Conservation (phyloP, 75 land plant genomes). For the Pinus albicaulis region DNA sequence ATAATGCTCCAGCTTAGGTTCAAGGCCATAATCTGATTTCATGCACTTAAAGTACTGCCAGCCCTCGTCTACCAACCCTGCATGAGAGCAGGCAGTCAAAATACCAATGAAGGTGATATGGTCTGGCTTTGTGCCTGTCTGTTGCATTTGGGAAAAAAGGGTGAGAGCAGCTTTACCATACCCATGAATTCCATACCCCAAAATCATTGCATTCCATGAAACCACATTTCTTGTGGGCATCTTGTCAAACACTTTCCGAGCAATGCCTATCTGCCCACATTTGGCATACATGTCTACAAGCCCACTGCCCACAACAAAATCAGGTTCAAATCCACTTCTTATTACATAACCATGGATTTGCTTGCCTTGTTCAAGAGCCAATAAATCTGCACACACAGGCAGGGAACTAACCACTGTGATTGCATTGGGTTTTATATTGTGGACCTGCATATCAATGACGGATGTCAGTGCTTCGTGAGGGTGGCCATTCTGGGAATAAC, state of each 20-base stretch:
- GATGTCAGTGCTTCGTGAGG: conserved; percentile 11
- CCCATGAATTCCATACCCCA: conserved; percentile 47
- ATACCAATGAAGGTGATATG: not conserved
- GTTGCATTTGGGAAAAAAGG: not conserved
- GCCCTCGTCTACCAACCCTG: conserved; percentile 17
- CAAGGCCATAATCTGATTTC: conserved; percentile 14
- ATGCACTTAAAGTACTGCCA: conserved; percentile 6
- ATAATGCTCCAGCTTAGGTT: conserved; percentile 21
- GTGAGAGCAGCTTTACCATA: not conserved
- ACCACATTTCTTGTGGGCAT: conserved; percentile 39
- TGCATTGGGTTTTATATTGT: conserved; percentile 10
- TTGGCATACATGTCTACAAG: conserved; percentile 63
- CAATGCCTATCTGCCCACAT: conserved; percentile 52
- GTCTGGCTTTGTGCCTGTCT: not conserved
- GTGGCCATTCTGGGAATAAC: conserved; percentile 11
- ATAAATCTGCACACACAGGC: conserved; percentile 21
- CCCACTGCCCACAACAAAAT: conserved; percentile 40
- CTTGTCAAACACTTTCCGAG: conserved; percentile 42
- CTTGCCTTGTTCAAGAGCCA: not conserved
- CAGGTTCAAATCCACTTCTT: conserved; percentile 27
- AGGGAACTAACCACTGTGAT: conserved; percentile 17
- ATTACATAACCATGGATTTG: conserved; percentile 35
- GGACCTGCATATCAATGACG: conserved; percentile 19
- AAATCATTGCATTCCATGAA: conserved; percentile 66
- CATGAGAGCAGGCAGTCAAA: conserved; percentile 8